A percentile compares a stretch with the other conserved stretches of the same genome.
Conservation (phyloP, 2,329 filamentous ascomycete genomes). For the Microsporum ferrugineum region DNA sequence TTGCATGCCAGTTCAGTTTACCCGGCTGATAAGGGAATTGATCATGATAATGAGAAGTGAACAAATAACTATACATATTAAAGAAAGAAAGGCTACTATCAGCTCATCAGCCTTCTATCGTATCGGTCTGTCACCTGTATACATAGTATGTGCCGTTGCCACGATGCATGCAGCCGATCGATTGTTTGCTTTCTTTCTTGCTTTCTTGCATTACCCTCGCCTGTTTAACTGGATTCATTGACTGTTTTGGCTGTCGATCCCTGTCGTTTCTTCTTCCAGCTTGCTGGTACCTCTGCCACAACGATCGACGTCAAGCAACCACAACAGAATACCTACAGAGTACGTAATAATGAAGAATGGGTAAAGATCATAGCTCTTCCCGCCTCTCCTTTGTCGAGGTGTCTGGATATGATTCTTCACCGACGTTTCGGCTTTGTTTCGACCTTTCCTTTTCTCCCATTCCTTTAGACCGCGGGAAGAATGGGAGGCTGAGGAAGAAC, state of each 20-base stretch:
- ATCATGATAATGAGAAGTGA: neutral
- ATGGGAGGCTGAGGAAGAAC: neutral
- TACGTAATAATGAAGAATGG: neutral
- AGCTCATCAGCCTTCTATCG: neutral
- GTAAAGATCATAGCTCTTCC: neutral
- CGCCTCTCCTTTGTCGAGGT: neutral
- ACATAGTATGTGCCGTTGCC: neutral
- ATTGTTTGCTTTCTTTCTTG: neutral
- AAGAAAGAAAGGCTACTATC: neutral
- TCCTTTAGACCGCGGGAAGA: neutral
- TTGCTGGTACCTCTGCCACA: neutral
- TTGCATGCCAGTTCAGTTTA: neutral
- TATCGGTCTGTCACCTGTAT: neutral
- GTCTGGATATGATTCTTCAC: neutral
- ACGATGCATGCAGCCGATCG: neutral
- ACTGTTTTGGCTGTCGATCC: neutral
- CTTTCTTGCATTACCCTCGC: neutral
- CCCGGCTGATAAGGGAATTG: no score
- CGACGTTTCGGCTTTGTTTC: neutral
- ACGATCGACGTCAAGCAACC: neutral
- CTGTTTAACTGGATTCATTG: neutral
- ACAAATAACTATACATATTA: neutral
- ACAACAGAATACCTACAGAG: neutral
- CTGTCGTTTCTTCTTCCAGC: neutral
- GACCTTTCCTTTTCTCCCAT: neutral